Base-by-base conservation (phyloP, 805 yeast genomes). In the Candida odintsovae region DNA sequence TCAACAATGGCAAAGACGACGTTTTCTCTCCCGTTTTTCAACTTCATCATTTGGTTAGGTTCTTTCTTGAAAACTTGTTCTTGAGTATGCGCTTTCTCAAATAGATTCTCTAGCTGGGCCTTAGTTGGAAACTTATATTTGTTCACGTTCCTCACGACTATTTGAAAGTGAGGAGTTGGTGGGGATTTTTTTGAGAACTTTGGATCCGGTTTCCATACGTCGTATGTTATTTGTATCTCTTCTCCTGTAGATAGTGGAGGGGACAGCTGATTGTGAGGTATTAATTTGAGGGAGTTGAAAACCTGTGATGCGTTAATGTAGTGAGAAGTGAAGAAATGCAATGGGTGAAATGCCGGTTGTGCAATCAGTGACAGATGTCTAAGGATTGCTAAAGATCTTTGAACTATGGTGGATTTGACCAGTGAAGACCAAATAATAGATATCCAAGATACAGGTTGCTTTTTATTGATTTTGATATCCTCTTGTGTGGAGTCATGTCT, bases 181-280 rank as follows among this genome's bases (percentile, higher is more conserved):
- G 95, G 95, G 20, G 59, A 56, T 29, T 78, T 80, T 55, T 89
- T 89, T 48, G 81, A 82, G 67, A 86, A 90, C 3, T 69, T 65
- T 0, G 86, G 73, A 2, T 73, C 69, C 2, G 98, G 97, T 61
- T 86, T 89, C 96, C 97, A 90, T 3, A 87, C 86, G 56, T 84
- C 73, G 55, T 71, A 90, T 0, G 77, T 68, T 13, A 51, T 49
- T 9, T 42, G 23, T 2, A 46, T 38, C 22, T 41, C 43, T 6
- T 36, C 39, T 19, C 20, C 39, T 1, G 31, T 15, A 10, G 22
- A 25, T 16, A 33, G 20, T 11, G 53, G 47, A 42, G 57, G 50
- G 7, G 57, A 56, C 16, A 48, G 52, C 12, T n/a, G 28, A 19
- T 35, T 6, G 44, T 41, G 56, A 6, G 67, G 62, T 16, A 67